Base-by-base conservation (phyloP, 2,329 filamentous ascomycete genomes). In the Aspergillus pseudoglaucus region DNA sequence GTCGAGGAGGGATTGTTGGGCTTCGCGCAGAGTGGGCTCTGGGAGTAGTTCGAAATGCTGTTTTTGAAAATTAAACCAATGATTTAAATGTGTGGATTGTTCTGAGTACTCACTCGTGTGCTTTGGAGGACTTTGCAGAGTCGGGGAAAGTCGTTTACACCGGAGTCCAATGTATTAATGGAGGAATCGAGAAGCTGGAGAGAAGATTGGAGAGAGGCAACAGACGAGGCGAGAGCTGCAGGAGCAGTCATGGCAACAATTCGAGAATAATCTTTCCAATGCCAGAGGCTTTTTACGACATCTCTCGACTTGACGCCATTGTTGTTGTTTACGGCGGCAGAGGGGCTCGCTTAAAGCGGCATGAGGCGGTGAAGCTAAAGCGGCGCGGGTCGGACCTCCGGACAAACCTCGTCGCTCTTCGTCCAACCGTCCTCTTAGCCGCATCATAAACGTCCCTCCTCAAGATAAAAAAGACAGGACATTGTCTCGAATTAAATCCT, bases 31-130 rank as follows among this genome's bases (percentile, higher is more conserved):
- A 45, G 87, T 87, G 10, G 86, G 82, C 65, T 95, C 88, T 14
- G 90, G 88, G 58, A 95, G 87, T 38, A 95, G 83, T 67, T 96
- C 90, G 70, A 95, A 96, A 72, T 95, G 90, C 85, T 94, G 59
- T 47, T 41, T 23, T 38, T 22, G 37, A 25, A 17, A 23, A 44
- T 32, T n/a, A 8, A 41, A 25, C 23, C 42, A 32, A 15, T 22
- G 17, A 8, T 18, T 39, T 4, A 39, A 12, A 6, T 18, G 17
- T 3, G 18, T 2, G 3, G 1, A 8, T 4, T 22, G 15, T 15
- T 39, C 18, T 15, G 33, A 20, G 30, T 44, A 54, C 74, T 43
- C 74, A 83, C 80, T 55, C 80, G 62, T 46, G 79, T 83, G 5
- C 80, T 82, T 58, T 83, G 79, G 1, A 85, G 72, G 47, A 84